A percentile compares a stretch with the other conserved stretches of the same genome.
These are phyloP conservation scores for Baeospora myosura DNA, from an alignment of 1,284 basidiomycete genomes.

Conservation along the genomic window DNA sequence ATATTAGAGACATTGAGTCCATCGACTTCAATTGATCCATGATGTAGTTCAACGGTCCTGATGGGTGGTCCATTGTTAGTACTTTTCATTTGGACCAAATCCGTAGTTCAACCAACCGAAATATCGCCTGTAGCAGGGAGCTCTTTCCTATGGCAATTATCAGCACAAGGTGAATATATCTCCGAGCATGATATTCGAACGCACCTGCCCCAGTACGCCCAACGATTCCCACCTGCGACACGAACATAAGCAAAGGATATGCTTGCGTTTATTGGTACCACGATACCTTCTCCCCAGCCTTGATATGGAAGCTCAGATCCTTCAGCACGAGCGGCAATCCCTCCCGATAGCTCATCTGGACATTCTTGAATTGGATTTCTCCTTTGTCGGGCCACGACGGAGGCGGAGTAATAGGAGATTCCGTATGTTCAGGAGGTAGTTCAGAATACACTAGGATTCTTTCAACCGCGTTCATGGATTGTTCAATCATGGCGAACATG, in stretches of 20 bases:
- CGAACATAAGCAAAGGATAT: background rate
- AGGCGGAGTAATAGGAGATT: conserved; percentile 43
- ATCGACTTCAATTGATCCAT: conserved; percentile 67
- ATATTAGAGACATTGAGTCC: conserved; percentile 56
- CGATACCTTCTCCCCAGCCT: conserved; percentile 61
- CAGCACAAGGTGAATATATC: conserved; percentile 3
- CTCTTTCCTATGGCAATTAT: conserved; percentile 51
- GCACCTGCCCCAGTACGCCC: conserved; percentile 65
- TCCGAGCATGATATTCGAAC: conserved; percentile 4
- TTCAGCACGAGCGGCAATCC: conserved; percentile 71
- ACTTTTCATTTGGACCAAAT: conserved; percentile 1
- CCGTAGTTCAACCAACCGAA: conserved; percentile 38
- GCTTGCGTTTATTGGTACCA: background rate
- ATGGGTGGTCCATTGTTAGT: conserved; percentile 30
- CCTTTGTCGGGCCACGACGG: conserved; percentile 64
- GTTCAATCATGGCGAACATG: conserved; percentile 54
- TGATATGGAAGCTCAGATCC: conserved; percentile 54
- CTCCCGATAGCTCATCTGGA: conserved; percentile 60
- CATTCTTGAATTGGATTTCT: conserved; percentile 52
- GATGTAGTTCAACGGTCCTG: conserved; percentile 58
- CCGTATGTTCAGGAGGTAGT: conserved; percentile 41
- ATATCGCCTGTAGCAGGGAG: conserved; percentile 66
- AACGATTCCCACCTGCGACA: conserved; percentile 57
- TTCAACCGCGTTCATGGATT: conserved; percentile 71
- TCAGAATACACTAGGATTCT: conserved; percentile 55